Percentiles rank a stretch among this genome's conserved stretches.
These are phyloP conservation scores for Dryas alaskensis DNA, from an alignment of 306 rosid genomes.

Conservation along the genomic window DNA sequence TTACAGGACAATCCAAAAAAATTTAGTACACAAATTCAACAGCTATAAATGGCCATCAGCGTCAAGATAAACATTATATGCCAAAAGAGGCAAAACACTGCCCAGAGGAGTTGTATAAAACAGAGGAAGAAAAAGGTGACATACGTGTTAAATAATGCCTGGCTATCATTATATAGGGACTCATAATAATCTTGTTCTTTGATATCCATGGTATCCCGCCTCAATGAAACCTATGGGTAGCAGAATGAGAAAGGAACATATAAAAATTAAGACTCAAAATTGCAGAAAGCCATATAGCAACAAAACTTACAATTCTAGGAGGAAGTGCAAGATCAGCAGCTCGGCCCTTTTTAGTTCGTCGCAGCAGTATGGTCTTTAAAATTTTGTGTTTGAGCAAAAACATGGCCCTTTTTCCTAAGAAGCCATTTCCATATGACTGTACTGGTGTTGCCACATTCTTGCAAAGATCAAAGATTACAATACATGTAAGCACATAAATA, in stretches of 20 bases:
- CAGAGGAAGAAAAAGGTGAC: conserved; percentile 26
- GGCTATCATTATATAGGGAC: conserved; percentile 81
- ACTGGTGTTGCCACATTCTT: conserved; percentile 71
- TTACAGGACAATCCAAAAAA: conserved; percentile 13
- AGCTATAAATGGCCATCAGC: conserved; percentile 2
- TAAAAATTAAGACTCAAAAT: conserved; percentile 7
- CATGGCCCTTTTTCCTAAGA: conserved; percentile 62
- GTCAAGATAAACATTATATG: neutral
- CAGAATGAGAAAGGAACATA: conserved; percentile 10
- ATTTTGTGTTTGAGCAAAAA: conserved; percentile 70
- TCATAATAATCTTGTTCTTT: conserved; percentile 85
- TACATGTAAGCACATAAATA: conserved; percentile 18
- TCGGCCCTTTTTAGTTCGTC: conserved; percentile 89
- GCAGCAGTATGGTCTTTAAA: conserved; percentile 61
- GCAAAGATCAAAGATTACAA: conserved; percentile 27
- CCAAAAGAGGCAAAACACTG: neutral
- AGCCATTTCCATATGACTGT: conserved; percentile 36
- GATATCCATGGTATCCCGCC: conserved; percentile 72
- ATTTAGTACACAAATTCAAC: neutral
- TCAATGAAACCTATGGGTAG: conserved; percentile 58
- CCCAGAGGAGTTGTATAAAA: neutral
- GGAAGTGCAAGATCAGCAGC: conserved; percentile 97
- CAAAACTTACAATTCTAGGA: conserved; percentile 77
- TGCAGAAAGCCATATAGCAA: conserved; percentile 12
- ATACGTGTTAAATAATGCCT: conserved; percentile 78